Percentiles rank a stretch among this genome's conserved stretches.
Conservation (phyloP, 306 rosid species). For the Rubus idaeus region DNA sequence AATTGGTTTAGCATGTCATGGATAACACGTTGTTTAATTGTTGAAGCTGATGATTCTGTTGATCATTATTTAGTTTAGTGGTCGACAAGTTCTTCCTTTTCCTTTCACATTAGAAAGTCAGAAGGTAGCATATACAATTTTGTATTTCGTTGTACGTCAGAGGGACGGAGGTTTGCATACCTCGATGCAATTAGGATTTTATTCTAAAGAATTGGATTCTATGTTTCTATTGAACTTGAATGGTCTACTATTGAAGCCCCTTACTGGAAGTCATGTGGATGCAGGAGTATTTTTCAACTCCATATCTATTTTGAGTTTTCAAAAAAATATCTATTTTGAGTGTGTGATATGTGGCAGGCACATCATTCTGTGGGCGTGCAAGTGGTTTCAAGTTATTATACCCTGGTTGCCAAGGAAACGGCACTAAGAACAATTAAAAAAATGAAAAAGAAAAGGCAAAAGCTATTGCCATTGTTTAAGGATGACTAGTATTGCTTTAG, state of each 20-base stretch:
- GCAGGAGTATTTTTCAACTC: neutral
- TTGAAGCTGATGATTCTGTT: neutral
- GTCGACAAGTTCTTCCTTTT: neutral
- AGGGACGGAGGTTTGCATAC: neutral
- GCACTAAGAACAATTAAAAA: neutral
- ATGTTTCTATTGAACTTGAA: neutral
- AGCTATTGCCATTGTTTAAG: neutral
- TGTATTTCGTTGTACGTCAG: neutral
- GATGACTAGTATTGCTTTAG: neutral
- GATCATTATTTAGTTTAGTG: neutral
- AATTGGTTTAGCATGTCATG: neutral
- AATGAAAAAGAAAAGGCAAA: neutral
- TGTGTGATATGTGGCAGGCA: neutral
- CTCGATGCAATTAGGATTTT: too few relatives aligned
- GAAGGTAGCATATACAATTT: neutral
- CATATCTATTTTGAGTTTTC: neutral
- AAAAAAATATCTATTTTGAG: neutral
- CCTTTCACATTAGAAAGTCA: neutral
- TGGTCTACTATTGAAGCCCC: neutral
- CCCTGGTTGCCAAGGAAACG: neutral
- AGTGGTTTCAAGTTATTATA: neutral
- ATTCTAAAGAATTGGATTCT: neutral
- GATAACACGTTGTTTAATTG: neutral
- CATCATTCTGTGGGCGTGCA: neutral
- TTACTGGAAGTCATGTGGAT: neutral